Base-by-base conservation (phyloP, 345 rosid genomes). In the Linum lewisii region DNA sequence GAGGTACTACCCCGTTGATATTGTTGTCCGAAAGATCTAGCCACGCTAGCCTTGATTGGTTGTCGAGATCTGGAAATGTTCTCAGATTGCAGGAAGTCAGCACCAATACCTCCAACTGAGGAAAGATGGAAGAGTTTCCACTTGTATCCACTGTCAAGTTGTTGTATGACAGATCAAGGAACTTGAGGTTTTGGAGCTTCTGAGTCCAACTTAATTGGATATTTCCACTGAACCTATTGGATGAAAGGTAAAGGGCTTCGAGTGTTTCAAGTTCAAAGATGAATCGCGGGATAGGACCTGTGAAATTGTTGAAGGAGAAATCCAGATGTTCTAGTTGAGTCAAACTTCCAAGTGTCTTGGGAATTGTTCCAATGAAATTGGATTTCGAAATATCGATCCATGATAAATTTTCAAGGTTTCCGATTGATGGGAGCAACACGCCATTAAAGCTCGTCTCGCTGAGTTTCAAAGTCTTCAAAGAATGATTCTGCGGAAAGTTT, bases 1-100 rank as follows among this genome's bases (percentile, higher is more conserved):
- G 2, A 0, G 85, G 90, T 14, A 84, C 45, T 14, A 2, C 2
- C 23, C 81, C 79, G 14, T 1, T n/a, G 24, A 85, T 82, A 0
- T 24, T 24, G 63, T 85, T 85, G 13, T 18, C 4, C 3, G 88
- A 80, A 58, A 84, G 82, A 60, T 85, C 86, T 14, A 85, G 58
- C 21, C 0, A 0, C 4, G 0, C 0, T 4, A 85, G 21, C 2
- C 0, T 54, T 18, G 34, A 16, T 34, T 74, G 83, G 54, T 37
- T 60, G 16, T 54, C 59, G 5, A 85, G 63, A 1, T 72, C 58
- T 0, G 90, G 87, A 14, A 80, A 62, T 14, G 0, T 4, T 0
- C 1, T 58, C n/a, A 84, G 52, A 0, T 72, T 73, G 72, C 91
- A 80, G 2, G 83, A 74, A 36, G 79, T 81, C 73, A 84, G 51